A percentile compares a stretch with the other conserved stretches of the same genome.
Evolutionary conservation across 257 asterid species (phyloP).

Genomic region (Paraleonurus japonicus): DNA sequence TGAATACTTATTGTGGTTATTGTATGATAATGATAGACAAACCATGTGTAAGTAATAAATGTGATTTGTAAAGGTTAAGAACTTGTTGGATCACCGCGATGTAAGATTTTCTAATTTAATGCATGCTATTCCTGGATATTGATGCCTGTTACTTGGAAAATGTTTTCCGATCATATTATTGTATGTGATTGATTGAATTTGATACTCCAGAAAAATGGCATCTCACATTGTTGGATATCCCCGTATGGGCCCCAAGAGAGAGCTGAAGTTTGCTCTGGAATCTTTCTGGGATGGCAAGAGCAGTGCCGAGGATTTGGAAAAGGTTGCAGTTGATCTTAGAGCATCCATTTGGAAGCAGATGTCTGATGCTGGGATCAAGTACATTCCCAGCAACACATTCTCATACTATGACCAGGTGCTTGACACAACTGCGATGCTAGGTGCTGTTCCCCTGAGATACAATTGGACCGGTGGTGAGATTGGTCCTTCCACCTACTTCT

Average conservation of each 20-base stretch:
- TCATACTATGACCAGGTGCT: constrained; percentile 82
- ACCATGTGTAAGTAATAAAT: neutral
- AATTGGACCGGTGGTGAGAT: constrained; percentile 76
- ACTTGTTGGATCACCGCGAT: constrained; percentile 12
- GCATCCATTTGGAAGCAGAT: constrained; percentile 75
- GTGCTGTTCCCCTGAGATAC: constrained; percentile 81
- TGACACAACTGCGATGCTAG: constrained; percentile 78
- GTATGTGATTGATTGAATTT: constrained; percentile 17
- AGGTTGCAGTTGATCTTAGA: constrained; percentile 62
- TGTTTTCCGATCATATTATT: neutral
- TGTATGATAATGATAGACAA: neutral
- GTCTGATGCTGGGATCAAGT: constrained; percentile 77
- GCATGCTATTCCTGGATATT: neutral
- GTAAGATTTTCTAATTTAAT: neutral
- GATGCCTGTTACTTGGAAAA: neutral
- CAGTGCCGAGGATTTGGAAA: constrained; percentile 63
- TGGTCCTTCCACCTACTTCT: constrained; percentile 62
- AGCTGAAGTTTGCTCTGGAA: constrained; percentile 79
- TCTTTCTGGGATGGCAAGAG: constrained; percentile 84
- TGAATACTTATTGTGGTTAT: neutral
- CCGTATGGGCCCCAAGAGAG: constrained; percentile 59
- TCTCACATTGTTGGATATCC: constrained; percentile 86
- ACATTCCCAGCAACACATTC: constrained; percentile 85
- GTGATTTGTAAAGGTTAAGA: neutral
- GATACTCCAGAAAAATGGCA: constrained; percentile 56